Evolutionary conservation across 345 rosid genomes (phyloP).

Genomic region (Cardamine resedifolia): DNA sequence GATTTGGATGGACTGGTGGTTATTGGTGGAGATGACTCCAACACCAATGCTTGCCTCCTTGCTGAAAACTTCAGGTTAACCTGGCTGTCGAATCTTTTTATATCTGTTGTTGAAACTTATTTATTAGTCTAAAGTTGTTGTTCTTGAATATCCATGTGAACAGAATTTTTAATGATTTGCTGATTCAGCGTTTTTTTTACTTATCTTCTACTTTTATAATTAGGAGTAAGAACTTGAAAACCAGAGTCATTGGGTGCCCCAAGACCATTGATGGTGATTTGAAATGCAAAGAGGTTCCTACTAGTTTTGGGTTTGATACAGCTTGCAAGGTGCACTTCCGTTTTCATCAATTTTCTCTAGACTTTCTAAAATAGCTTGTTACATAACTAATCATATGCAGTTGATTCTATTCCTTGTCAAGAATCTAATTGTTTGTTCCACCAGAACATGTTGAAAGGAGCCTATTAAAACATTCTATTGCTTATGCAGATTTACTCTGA

Average conservation of each 20-base stretch:
- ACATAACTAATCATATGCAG: neutral
- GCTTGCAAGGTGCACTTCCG: conserved; percentile 84
- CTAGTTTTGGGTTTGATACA: conserved; percentile 99
- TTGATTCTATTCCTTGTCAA: no score
- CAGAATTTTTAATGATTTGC: neutral
- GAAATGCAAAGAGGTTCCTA: conserved; percentile 95
- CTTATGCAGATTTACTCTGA: conserved; percentile 84
- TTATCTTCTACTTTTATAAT: conserved; percentile 4
- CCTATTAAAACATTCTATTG: neutral
- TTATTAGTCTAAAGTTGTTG: neutral
- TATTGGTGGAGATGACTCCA: conserved; percentile 99
- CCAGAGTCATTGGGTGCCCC: conserved; percentile 95
- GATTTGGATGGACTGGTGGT: conserved; percentile 94
- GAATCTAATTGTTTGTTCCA: neutral
- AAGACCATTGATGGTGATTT: conserved; percentile 99
- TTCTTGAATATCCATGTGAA: conserved; percentile 2
- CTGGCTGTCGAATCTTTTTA: neutral
- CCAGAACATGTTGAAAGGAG: neutral
- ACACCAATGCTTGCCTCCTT: conserved; percentile 97
- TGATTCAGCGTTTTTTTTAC: neutral
- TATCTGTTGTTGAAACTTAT: neutral
- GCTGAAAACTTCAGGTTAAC: conserved; percentile 90
- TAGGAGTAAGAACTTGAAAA: conserved; percentile 83
- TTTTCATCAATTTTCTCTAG: neutral
- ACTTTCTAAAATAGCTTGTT: neutral